Evolutionary conservation across 192 early-diverging fungal genomes (phyloP), one percentile per base, ranked within the genome.

Genomic region (Umbelopsis vinacea): DNA sequence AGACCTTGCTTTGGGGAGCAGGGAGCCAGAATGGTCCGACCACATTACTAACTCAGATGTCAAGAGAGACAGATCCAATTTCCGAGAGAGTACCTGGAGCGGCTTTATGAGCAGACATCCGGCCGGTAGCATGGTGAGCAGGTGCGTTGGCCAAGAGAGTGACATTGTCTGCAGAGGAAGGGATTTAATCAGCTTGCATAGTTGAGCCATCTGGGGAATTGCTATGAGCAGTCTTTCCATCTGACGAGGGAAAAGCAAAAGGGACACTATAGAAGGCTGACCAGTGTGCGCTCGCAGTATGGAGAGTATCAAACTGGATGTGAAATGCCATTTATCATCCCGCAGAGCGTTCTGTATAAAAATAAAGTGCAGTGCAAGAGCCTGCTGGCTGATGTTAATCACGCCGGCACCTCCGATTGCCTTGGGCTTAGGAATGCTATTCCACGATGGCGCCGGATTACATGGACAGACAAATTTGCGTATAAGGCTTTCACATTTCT

Each of bases 381-480:
- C 12, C 52, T 71, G 52, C 19, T 46, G 19, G 10, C n/a, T 6
- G 37, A 55, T 52, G 3, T 71, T 43, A 8, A 71, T 22, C 11
- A 71, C 8, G 26, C 50, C 69, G 4, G 52, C 21, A 3, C 52
- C 69, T 8, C 52, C 69, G 21, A 38, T 21, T 10, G 8, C n/a
- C 19, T 37, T 21, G 5, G 48, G 69, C 8, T 38, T 48, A n/a
- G 19, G 38, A 15, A 43, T 52, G 17, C 33, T 38, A 0, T 15
- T 15, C 69, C 48, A 54, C 4, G 69, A 29, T 17, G 69, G 69
- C 21, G 52, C 52, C 24, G 69, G 69, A 10, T 38, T 15, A 52
- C 35, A 71, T 22, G 69, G 69, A 0, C 23, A 40, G 52, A 71
- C 26, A 33, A 71, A 71, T n/a, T 33, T 21, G 50, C 69, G 52